These are phyloP conservation scores for Allium cepa DNA, from an alignment of 106 monocot species.

Conservation along the genomic window DNA sequence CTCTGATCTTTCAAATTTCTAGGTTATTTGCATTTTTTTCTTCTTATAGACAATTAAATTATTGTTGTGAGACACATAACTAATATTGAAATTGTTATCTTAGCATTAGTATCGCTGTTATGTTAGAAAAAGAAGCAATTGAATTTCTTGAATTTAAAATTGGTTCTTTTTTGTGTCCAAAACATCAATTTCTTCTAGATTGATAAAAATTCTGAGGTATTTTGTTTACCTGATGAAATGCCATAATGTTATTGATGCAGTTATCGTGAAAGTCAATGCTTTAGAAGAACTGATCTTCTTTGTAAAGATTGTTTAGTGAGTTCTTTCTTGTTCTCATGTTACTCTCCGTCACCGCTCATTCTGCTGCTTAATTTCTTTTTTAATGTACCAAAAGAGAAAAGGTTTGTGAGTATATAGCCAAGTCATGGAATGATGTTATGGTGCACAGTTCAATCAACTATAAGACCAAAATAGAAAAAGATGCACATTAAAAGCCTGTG, in stretches of 20 bases:
- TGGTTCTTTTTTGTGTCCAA: too few relatives aligned
- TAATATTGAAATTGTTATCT: too few relatives aligned
- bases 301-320: neutral
- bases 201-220: too few relatives aligned
- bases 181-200: too few relatives aligned
- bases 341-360: neutral
- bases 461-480: neutral
- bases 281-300: neutral
- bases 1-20: too few relatives aligned
- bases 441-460: neutral
- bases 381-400: neutral
- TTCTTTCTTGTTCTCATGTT: neutral
- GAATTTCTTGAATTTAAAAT: too few relatives aligned
- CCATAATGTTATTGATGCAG: neutral
- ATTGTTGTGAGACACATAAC: too few relatives aligned
- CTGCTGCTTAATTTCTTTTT: neutral
- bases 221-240: too few relatives aligned
- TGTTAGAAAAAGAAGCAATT: too few relatives aligned
- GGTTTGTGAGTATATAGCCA: neutral
- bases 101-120: too few relatives aligned
- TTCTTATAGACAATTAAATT: too few relatives aligned
- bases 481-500: constrained; percentile 2
- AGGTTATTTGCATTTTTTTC: too few relatives aligned
- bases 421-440: neutral
- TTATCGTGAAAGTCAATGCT: neutral